A percentile compares a stretch with the other conserved stretches of the same genome.
Conservation (phyloP, 2,329 filamentous ascomycete species). For the Dichotomopilus funicola region DNA sequence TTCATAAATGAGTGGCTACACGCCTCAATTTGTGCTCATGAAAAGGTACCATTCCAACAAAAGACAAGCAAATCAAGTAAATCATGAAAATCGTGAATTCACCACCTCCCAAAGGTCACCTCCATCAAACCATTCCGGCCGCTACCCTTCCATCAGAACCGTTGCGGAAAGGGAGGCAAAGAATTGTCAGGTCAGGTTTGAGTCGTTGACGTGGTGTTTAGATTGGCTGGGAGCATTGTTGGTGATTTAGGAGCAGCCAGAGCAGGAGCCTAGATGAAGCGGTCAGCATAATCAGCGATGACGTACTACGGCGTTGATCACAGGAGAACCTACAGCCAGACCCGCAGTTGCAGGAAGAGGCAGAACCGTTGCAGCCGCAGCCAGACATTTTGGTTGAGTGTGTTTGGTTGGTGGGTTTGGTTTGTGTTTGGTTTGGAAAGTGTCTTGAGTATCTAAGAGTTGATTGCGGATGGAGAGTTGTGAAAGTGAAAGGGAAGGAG, state of each 20-base stretch:
- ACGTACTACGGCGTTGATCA: too few relatives aligned
- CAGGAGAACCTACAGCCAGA: slow-evolving; percentile 16
- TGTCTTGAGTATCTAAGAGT: not conserved
- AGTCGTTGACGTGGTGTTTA: not conserved
- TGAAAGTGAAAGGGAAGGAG: not conserved
- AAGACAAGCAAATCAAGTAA: too few relatives aligned
- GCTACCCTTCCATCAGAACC: not conserved
- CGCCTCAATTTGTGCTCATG: too few relatives aligned
- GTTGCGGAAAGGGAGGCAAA: not conserved
- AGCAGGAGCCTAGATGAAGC: slow-evolving; percentile 18
- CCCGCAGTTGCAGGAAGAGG: slow-evolving; percentile 19
- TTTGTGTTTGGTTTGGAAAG: not conserved
- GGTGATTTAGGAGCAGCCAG: slow-evolving; percentile 1
- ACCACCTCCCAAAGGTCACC: too few relatives aligned
- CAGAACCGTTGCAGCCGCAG: slow-evolving; percentile 17
- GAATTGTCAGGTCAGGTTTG: not conserved
- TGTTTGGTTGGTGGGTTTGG: not conserved
- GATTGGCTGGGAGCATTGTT: not conserved
- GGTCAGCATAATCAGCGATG: not conserved
- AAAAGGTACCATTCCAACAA: too few relatives aligned
- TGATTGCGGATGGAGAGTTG: not conserved
- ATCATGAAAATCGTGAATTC: not conserved
- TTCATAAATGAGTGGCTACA: too few relatives aligned
- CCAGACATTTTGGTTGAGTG: slow-evolving; percentile 16
- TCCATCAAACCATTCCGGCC: too few relatives aligned